Base-by-base conservation (phyloP, 139 green algal species). In the Chlorella sp. region DNA sequence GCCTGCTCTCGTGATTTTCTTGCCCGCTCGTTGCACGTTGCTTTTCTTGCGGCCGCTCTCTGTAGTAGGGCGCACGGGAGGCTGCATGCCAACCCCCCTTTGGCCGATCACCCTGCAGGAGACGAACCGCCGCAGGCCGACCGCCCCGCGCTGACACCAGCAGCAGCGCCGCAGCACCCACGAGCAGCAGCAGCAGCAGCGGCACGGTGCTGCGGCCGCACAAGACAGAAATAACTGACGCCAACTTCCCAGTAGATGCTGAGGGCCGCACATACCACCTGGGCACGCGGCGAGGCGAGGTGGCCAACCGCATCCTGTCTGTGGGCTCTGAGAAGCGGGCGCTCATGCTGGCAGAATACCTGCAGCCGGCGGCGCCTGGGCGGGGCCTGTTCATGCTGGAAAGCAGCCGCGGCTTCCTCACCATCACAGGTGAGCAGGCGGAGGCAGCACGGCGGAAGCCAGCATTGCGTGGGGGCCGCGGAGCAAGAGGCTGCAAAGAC, bases 241-340 rank as follows among this genome's bases (percentile, higher is more conserved):
- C 95, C 32, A 97, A 97, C 85, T 97, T 97, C 64, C 96, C 96
- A 5, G 90, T 93, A 15, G 95, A 97, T 68, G 66, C 81, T 1
- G 95, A 97, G 19, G 95, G 95, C 0, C 81, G 95, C 11, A 97
- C 95, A 0, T 96, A 97, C 80, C 96, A 97, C 81, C 87, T 97
- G 18, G 94, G 94, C 21, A 96, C 93, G 28, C 95, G 94, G 90
- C 76, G 83, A 39, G 95, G 96, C 2, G 95, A 97, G 83, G 94
- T 97, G 1, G 94, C 94, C 34, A 95, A 96, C 80, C 92, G 95
- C 78, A 95, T 97, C 78, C 88, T 97, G 15, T 94, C 91, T 68
- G 96, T 97, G 7, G 96, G 96, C 80, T 93, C 91, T 40, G 92
- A 93, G 22, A 86, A 92, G 36, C 87, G 96, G 16, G 95, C 96